These are phyloP conservation scores for Emergomyces africanus DNA, from an alignment of 2,329 filamentous ascomycete genomes.

Conservation along the genomic window DNA sequence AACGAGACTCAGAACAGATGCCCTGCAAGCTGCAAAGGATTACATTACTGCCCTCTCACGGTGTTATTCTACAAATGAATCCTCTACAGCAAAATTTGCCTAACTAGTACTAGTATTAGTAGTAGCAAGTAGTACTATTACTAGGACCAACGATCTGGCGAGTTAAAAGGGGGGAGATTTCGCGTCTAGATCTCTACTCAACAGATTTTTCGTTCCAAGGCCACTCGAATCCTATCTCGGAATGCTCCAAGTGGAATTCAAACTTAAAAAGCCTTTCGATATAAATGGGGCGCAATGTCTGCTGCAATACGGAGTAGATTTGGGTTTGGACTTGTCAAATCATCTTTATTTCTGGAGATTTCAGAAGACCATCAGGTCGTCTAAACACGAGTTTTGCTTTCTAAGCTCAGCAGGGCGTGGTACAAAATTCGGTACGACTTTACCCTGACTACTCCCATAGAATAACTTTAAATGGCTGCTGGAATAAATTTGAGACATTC, in stretches of 20 bases:
- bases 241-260: not conserved
- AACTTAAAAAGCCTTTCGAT: not conserved
- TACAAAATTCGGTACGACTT: not conserved
- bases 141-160: no score
- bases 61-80: not conserved
- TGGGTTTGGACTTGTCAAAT: not conserved
- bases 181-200: not conserved
- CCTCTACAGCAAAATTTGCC: not conserved
- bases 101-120: no score
- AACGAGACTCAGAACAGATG: not conserved
- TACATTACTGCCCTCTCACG: not conserved
- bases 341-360: not conserved
- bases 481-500: not conserved
- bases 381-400: no score
- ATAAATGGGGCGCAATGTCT: not conserved
- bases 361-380: not conserved
- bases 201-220: not conserved
- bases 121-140: no score
- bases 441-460: no score
- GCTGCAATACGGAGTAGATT: not conserved
- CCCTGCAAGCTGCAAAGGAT: not conserved
- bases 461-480: no score
- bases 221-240: not conserved
- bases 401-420: no score
- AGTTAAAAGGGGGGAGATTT: no score